Conservation (phyloP, 352 stramenopile genomes). For the Globisporangium spinosum region DNA sequence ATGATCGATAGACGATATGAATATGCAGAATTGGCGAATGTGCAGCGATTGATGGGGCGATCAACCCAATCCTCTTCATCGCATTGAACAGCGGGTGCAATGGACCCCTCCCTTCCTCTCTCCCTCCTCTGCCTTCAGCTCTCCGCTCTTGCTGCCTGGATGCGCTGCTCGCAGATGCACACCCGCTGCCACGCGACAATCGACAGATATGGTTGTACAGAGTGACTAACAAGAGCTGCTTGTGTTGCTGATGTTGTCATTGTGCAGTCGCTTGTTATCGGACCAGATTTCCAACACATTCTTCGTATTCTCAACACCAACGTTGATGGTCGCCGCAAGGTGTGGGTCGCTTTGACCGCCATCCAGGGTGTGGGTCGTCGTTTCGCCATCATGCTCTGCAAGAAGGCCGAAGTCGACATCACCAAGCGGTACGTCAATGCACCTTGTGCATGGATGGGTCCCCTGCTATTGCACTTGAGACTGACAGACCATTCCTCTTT, state of each 20-base stretch:
- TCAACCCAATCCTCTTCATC: no score
- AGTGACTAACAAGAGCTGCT: slow-evolving; percentile 2
- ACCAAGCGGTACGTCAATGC: slow-evolving; percentile 87
- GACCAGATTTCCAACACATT: slow-evolving; percentile 99
- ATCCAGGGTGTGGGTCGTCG: slow-evolving; percentile 85
- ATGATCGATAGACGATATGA: no score
- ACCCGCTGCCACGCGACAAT: not conserved
- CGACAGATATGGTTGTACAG: not conserved
- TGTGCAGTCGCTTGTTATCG: slow-evolving; percentile 85
- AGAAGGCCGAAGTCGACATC: slow-evolving; percentile 99
- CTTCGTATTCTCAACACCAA: slow-evolving; percentile 99
- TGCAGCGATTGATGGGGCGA: no score
- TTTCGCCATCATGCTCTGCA: slow-evolving; percentile 95
- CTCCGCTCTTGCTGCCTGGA: no score
- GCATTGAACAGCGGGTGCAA: no score
- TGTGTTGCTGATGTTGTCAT: slow-evolving; percentile 6
- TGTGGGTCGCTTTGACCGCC: slow-evolving; percentile 80
- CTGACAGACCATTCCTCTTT: not conserved
- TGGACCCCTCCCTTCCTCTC: no score
- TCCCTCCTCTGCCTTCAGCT: no score
- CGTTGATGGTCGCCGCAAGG: slow-evolving; percentile 97
- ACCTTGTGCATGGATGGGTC: not conserved
- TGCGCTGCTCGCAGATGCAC: no score
- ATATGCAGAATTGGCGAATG: no score
- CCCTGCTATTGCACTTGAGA: not conserved